Base-by-base conservation (phyloP, 179 eudicot species). In the Drosera spatulata region DNA sequence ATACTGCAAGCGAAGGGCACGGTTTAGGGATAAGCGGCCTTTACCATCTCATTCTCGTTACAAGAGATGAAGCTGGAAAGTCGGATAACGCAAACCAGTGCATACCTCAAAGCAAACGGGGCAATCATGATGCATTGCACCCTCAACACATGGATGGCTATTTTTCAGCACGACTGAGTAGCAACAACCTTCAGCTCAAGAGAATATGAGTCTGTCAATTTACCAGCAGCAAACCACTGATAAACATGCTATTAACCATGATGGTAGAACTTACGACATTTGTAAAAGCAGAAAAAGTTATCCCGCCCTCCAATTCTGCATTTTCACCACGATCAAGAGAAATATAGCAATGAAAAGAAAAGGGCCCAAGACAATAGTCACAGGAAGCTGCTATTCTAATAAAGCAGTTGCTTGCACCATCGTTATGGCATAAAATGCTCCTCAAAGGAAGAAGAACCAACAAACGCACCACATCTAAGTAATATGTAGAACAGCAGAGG, bases 121-220 rank as follows among this genome's bases (percentile, higher is more conserved):
- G 66, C 97, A 91, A 61, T 87, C 85, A 50, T 88, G 96, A 73
- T 87, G 97, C 96, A 91, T 87, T 39, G 96, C 96, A 59, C 97
- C 89, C 70, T 91, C 97, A 9, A 91, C 76, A 68, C 97, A 87
- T 1, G 96, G 80, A 55, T 91, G 97, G 59, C 88, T 73, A 60
- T 78, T 71, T 75, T 77, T 80, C 75, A 87, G 65, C 59, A 79
- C 66, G 12, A 69, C 62, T 10, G 97, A 81, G 66, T 82, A 87
- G 75, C 97, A 90, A 66, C 97, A 90, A 58, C 89, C 88, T 81
- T 62, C 10, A 52, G 13, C 6, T 11, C 43, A 37, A 0, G 38
- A 40, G 7, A 14, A 0, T 14, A 7, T 4, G 7, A 59, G 49
- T 41, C 49, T 11, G 37, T 10, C 13, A 5, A 3, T 22, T 3